Conservation (phyloP, 164 flowering plant genomes). For the Annona squamosa region DNA sequence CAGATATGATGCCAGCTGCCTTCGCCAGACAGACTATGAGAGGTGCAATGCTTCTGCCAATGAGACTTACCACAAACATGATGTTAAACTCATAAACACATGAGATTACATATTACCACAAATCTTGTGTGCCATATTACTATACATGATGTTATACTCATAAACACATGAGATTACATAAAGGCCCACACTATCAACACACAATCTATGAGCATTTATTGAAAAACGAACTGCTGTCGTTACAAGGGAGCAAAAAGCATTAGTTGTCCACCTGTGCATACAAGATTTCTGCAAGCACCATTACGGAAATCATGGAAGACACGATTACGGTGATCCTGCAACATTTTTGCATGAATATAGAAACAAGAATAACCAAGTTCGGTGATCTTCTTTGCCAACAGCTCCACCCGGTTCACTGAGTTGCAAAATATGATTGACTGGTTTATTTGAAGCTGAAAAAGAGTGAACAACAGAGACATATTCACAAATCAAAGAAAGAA, state of each 20-base stretch:
- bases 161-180: no score
- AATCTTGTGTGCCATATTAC: no score
- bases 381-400: slow-evolving; percentile 95
- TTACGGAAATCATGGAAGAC: slow-evolving; percentile 99
- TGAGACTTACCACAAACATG: no score
- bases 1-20: no score
- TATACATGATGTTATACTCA: no score
- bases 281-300: slow-evolving; percentile 99
- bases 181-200: no score
- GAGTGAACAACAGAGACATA: neutral
- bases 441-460: slow-evolving; percentile 92
- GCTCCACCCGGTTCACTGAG: slow-evolving; percentile 93
- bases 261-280: slow-evolving; percentile 69
- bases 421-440: slow-evolving; percentile 98
- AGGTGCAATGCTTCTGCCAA: no score
- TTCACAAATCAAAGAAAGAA: neutral
- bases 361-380: slow-evolving; percentile 99
- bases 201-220: no score
- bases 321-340: slow-evolving; percentile 96
- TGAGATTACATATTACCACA: no score
- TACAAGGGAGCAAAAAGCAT: neutral
- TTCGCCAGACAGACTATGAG: no score
- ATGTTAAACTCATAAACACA: no score
- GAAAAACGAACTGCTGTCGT: neutral
- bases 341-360: slow-evolving; percentile 98